These are phyloP conservation scores for Neonectria magnoliae DNA, from an alignment of 2,329 filamentous ascomycete species.

Conservation along the genomic window DNA sequence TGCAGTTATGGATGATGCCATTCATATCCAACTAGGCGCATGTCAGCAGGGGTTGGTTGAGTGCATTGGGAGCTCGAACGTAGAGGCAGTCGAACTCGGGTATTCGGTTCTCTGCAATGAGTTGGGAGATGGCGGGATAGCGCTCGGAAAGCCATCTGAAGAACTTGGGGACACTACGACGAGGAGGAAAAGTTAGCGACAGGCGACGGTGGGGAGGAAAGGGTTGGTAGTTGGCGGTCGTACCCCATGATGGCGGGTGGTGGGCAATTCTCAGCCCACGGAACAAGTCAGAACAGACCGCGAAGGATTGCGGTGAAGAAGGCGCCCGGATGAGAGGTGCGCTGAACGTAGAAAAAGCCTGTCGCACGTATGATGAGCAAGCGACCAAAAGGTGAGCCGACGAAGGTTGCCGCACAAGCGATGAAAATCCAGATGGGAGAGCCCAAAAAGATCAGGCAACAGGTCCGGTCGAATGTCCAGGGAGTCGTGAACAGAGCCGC, in stretches of 20 bases:
- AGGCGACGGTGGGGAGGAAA: background rate
- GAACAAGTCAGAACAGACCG: slow-evolving; percentile 19
- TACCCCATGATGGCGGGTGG: slow-evolving; percentile 45
- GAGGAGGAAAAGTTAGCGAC: slow-evolving; percentile 31
- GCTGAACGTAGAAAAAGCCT: slow-evolving; percentile 35
- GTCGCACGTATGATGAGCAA: slow-evolving; percentile 22
- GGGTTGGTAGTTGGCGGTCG: slow-evolving; percentile 24
- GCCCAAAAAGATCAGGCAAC: slow-evolving; percentile 5
- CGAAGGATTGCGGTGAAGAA: slow-evolving; percentile 22
- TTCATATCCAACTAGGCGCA: slow-evolving; percentile 86
- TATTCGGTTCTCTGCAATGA: slow-evolving; percentile 98
- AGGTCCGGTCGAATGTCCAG: slow-evolving; percentile 18
- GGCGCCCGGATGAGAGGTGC: slow-evolving; percentile 26
- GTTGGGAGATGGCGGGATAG: slow-evolving; percentile 97
- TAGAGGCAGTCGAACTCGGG: slow-evolving; percentile 99
- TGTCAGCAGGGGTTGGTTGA: slow-evolving; percentile 35
- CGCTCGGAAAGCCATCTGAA: slow-evolving; percentile 99
- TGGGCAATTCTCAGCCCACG: slow-evolving; percentile 38
- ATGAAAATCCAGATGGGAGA: slow-evolving; percentile 15
- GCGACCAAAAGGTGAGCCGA: slow-evolving; percentile 11
- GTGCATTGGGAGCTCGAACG: slow-evolving; percentile 55
- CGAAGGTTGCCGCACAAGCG: slow-evolving; percentile 10
- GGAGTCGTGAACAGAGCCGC: slow-evolving; percentile 17
- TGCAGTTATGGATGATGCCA: slow-evolving; percentile 99
- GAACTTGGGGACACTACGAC: slow-evolving; percentile 79